A percentile compares a stretch with the other conserved stretches of the same genome.
Evolutionary conservation across 1,284 basidiomycete genomes (phyloP).

Genomic region (Golubevia sp.): DNA sequence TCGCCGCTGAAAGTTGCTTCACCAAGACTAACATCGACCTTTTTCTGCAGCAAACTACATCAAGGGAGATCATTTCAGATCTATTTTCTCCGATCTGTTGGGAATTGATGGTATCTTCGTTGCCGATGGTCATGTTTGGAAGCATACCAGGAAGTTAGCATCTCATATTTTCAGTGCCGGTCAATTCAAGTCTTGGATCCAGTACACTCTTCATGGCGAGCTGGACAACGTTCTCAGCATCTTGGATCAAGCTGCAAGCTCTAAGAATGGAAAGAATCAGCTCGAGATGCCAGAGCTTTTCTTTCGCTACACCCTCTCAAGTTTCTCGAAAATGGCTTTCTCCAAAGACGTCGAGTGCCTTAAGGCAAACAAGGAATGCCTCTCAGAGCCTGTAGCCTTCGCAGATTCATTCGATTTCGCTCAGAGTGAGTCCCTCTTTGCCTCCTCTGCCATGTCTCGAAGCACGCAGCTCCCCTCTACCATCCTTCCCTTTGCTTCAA

Average conservation of each 20-base stretch:
- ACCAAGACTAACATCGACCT: too few species aligned
- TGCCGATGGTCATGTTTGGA: constrained; percentile 39
- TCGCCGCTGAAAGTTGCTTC: too few species aligned
- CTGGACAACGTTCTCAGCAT: constrained; percentile 26
- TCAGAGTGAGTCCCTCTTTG: constrained; percentile 9
- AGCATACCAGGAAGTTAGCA: constrained; percentile 25
- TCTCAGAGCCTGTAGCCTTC: constrained; percentile 24
- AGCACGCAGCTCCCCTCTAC: not conserved
- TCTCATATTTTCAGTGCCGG: constrained; percentile 41
- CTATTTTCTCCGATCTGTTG: constrained; percentile 30
- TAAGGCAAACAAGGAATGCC: constrained; percentile 9
- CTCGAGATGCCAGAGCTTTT: constrained; percentile 13
- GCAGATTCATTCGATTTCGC: constrained; percentile 31
- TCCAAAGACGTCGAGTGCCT: constrained; percentile 29
- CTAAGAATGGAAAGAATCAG: too few species aligned
- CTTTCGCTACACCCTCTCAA: constrained; percentile 40
- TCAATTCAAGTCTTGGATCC: constrained; percentile 30
- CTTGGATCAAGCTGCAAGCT: constrained; percentile 10
- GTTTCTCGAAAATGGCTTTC: constrained; percentile 39
- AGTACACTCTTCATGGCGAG: constrained; percentile 37
- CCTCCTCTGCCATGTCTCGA: not conserved
- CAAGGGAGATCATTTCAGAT: constrained; percentile 31
- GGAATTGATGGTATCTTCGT: constrained; percentile 41
- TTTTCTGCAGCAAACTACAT: constrained; percentile 9
- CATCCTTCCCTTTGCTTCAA: too few species aligned